Conservation (phyloP, 352 stramenopile genomes). For the Phytophthora rubi region DNA sequence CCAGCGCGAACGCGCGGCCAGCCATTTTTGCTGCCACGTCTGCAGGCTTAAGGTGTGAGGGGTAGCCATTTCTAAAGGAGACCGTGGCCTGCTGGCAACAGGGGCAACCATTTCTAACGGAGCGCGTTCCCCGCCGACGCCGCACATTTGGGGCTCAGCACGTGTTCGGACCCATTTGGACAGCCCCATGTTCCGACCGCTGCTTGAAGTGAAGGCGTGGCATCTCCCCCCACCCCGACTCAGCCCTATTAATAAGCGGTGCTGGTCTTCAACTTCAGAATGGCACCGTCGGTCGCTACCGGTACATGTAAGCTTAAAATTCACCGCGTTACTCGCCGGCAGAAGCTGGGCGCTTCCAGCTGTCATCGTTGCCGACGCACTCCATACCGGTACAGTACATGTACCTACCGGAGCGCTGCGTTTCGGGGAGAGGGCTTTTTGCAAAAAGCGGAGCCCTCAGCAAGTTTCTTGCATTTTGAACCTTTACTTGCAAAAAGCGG, state of each 20-base stretch:
- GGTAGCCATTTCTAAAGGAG: conserved; percentile 12
- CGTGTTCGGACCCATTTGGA: conserved; percentile 17
- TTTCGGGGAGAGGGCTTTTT: conserved; percentile 12
- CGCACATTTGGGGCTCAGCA: background rate
- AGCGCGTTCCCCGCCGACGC: too few species aligned
- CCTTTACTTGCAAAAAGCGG: too few species aligned
- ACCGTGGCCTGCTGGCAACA: too few species aligned
- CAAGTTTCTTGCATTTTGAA: too few species aligned
- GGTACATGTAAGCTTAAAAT: too few species aligned
- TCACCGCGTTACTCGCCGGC: too few species aligned
- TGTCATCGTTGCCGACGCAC: background rate
- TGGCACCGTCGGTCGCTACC: background rate
- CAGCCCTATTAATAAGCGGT: conserved; percentile 7
- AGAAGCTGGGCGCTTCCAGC: background rate
- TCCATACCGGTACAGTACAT: too few species aligned
- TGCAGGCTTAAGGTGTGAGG: conserved; percentile 1
- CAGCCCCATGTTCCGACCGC: conserved; percentile 16
- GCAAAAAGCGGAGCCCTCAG: too few species aligned
- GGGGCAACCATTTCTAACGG: too few species aligned
- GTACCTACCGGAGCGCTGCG: background rate
- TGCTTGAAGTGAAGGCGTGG: conserved; percentile 19
- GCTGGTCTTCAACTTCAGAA: background rate
- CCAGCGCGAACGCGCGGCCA: conserved; percentile 17
- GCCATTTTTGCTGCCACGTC: conserved; percentile 21
- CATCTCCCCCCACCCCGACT: conserved; percentile 22